Percentiles rank a stretch among this genome's conserved stretches.
These are phyloP conservation scores for Asterochloris erici DNA, from an alignment of 139 green algal species.

Conservation along the genomic window DNA sequence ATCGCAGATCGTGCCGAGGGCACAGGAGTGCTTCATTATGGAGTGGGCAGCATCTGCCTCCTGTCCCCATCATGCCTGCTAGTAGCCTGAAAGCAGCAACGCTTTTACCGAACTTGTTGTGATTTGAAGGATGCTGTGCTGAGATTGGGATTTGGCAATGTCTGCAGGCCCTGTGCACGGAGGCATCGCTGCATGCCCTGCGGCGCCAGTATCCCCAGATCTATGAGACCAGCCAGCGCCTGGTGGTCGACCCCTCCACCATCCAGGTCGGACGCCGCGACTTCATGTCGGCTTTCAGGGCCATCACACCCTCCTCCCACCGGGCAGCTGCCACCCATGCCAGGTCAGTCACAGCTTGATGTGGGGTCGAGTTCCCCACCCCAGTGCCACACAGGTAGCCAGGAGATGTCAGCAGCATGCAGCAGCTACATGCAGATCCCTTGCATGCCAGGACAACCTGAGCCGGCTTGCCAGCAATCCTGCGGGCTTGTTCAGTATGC, in stretches of 20 bases:
- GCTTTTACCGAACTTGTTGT: not conserved
- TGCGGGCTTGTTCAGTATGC: too few species aligned
- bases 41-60: too few species aligned
- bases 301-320: conserved; percentile 80
- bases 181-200: conserved; percentile 86
- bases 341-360: not conserved
- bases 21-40: too few species aligned
- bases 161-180: conserved; percentile 80
- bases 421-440: too few species aligned
- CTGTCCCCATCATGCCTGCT: too few species aligned
- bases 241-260: conserved; percentile 64
- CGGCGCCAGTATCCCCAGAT: conserved; percentile 87
- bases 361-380: too few species aligned
- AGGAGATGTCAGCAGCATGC: too few species aligned
- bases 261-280: conserved; percentile 64
- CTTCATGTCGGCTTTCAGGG: conserved; percentile 72
- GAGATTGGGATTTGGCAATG: not conserved
- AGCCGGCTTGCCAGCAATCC: too few species aligned
- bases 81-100: not conserved
- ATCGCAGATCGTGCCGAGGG: too few species aligned
- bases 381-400: too few species aligned
- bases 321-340: conserved; percentile 51
- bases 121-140: not conserved
- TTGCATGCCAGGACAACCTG: too few species aligned
- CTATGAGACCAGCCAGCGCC: conserved; percentile 74